These are phyloP conservation scores for Acanthamoeba divionensis DNA, from an alignment of 208 protist species.

Conservation along the genomic window DNA sequence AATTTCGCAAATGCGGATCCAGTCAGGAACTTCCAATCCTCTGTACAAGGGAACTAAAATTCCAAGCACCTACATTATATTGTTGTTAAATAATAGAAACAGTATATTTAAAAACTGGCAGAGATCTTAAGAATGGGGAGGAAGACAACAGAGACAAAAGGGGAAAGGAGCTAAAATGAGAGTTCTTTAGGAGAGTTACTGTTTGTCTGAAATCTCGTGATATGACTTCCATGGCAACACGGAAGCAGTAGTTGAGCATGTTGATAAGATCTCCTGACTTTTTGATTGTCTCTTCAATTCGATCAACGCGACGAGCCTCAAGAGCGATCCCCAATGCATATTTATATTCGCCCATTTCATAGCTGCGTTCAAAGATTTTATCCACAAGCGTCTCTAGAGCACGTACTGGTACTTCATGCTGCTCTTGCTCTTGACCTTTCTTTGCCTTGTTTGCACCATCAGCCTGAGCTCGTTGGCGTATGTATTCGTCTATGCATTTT, in stretches of 20 bases:
- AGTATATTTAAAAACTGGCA: not conserved
- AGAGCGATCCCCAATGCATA: slow-evolving; percentile 82
- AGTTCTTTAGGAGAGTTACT: slow-evolving; percentile 26
- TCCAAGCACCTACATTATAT: slow-evolving; percentile 77
- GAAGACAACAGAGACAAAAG: not conserved
- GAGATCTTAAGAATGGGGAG: not conserved
- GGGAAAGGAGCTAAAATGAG: slow-evolving; percentile 23
- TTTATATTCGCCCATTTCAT: slow-evolving; percentile 77
- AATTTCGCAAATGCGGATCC: slow-evolving; percentile 80
- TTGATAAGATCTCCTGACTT: slow-evolving; percentile 51
- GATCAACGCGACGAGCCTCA: slow-evolving; percentile 83
- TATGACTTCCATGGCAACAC: slow-evolving; percentile 84
- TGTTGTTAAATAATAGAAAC: too few species aligned
- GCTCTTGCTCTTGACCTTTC: not conserved
- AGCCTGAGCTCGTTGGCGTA: slow-evolving; percentile 75
- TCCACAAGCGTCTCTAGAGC: slow-evolving; percentile 72
- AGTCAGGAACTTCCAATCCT: slow-evolving; percentile 50
- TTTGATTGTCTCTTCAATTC: slow-evolving; percentile 76
- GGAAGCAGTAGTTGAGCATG: slow-evolving; percentile 90
- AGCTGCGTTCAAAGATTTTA: slow-evolving; percentile 78
- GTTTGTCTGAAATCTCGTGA: slow-evolving; percentile 78
- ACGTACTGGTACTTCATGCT: slow-evolving; percentile 25
- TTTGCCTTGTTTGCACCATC: not conserved
- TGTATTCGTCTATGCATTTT: slow-evolving; percentile 93
- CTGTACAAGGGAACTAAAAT: slow-evolving; percentile 88